Evolutionary conservation across 495 filamentous ascomycete species (phyloP).

Genomic region (Pseudoneurospora amorphoporcata): DNA sequence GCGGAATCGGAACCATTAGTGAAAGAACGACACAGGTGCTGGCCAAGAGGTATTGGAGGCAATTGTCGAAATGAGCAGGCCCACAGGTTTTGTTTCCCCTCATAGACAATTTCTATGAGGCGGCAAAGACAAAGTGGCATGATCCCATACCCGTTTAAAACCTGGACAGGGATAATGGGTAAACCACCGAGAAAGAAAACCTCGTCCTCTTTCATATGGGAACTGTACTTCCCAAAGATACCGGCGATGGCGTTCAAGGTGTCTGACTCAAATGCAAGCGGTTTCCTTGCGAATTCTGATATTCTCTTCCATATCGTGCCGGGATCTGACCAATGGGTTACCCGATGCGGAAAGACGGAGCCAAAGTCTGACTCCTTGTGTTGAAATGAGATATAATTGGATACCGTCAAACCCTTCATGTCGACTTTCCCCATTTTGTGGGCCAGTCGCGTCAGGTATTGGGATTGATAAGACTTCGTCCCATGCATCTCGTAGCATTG

Average conservation of each 20-base stretch:
- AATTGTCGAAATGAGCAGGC: too few species aligned
- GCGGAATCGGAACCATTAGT: background rate
- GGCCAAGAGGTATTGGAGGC: too few species aligned
- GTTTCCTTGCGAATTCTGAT: background rate
- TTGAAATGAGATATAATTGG: background rate
- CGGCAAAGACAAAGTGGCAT: too few species aligned
- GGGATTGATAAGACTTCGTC: conserved; percentile 3
- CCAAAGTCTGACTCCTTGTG: background rate
- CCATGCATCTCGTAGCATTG: conserved; percentile 22
- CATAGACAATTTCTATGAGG: too few species aligned
- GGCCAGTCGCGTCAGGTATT: background rate
- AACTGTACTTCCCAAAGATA: background rate
- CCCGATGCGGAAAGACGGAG: background rate
- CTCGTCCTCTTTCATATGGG: background rate
- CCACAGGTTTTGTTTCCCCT: too few species aligned
- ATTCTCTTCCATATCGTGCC: background rate
- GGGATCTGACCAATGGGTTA: background rate
- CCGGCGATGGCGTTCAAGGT: background rate
- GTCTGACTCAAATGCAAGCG: background rate
- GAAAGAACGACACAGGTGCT: too few species aligned
- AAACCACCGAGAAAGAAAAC: background rate
- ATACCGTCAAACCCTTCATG: background rate
- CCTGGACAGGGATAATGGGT: background rate
- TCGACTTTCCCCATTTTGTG: background rate
- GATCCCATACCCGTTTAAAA: too few species aligned